Conservation (phyloP, 1,284 basidiomycete species). For the Vanrija sp. region DNA sequence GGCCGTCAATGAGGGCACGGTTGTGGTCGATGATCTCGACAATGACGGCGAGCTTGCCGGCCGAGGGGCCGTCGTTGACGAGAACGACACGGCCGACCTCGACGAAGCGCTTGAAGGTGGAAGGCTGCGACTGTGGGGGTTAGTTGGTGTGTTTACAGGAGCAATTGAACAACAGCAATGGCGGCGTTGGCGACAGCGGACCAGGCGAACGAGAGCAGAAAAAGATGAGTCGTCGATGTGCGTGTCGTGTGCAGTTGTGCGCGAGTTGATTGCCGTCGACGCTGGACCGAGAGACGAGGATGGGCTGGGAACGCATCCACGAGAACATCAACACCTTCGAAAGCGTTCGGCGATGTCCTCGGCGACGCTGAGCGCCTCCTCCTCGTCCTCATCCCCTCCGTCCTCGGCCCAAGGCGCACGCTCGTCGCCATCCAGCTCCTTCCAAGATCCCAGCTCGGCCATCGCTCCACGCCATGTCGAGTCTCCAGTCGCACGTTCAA, state of each 20-base stretch:
- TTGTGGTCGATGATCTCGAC: conserved; percentile 99
- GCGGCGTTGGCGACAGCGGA: not conserved
- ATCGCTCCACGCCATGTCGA: not conserved
- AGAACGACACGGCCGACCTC: conserved; percentile 99
- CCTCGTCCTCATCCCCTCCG: not conserved
- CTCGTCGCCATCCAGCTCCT: not conserved
- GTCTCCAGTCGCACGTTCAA: not conserved
- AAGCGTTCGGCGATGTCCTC: no score
- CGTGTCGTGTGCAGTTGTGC: no score
- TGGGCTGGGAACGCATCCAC: not conserved
- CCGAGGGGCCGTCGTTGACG: conserved; percentile 79
- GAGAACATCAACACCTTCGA: not conserved
- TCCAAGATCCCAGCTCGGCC: not conserved
- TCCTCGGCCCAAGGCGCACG: not conserved
- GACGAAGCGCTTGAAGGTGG: conserved; percentile 94
- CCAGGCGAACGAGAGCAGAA: not conserved
- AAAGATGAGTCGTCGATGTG: not conserved
- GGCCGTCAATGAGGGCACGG: conserved; percentile 94
- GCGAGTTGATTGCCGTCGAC: not conserved
- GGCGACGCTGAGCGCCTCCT: not conserved
- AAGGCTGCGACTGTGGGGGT: conserved; percentile 51
- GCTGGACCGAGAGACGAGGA: not conserved
- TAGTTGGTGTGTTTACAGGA: not conserved
- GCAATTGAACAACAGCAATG: not conserved
- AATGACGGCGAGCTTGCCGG: conserved; percentile 91